These are phyloP conservation scores for Monosporozyma aerobia DNA, from an alignment of 805 yeast species.

Conservation along the genomic window DNA sequence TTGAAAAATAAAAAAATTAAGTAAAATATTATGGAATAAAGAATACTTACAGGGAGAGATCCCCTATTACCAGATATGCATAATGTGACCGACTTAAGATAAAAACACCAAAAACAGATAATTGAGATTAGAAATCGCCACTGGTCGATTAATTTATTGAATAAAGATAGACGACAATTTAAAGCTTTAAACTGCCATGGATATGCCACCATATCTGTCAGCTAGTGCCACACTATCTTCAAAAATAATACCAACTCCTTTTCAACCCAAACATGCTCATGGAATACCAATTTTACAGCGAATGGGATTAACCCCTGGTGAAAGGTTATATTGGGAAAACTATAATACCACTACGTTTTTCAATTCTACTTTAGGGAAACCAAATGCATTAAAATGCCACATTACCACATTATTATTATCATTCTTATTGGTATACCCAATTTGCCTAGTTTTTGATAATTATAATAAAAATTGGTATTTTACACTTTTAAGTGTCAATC, in stretches of 20 bases:
- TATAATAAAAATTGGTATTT: constrained; percentile 50
- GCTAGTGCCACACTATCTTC: too few relatives aligned
- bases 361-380: constrained; percentile 40
- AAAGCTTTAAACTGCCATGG: too few relatives aligned
- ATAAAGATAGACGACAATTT: too few relatives aligned
- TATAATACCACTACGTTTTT: constrained; percentile 75
- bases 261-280: constrained; percentile 43
- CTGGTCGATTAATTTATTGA: too few relatives aligned
- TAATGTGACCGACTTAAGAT: too few relatives aligned
- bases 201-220: too few relatives aligned
- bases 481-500: constrained; percentile 45
- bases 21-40: too few relatives aligned
- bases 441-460: constrained; percentile 54
- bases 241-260: constrained; percentile 24
- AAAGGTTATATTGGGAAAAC: constrained; percentile 63
- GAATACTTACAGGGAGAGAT: not conserved
- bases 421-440: constrained; percentile 55
- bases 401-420: constrained; percentile 36
- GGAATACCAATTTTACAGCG: constrained; percentile 61
- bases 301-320: constrained; percentile 60
- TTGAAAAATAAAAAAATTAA: not conserved
- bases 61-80: too few relatives aligned
- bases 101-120: too few relatives aligned
- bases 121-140: too few relatives aligned
- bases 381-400: constrained; percentile 48